Conservation (phyloP, 1,284 basidiomycete genomes). For the Heterobasidion irregulare region DNA sequence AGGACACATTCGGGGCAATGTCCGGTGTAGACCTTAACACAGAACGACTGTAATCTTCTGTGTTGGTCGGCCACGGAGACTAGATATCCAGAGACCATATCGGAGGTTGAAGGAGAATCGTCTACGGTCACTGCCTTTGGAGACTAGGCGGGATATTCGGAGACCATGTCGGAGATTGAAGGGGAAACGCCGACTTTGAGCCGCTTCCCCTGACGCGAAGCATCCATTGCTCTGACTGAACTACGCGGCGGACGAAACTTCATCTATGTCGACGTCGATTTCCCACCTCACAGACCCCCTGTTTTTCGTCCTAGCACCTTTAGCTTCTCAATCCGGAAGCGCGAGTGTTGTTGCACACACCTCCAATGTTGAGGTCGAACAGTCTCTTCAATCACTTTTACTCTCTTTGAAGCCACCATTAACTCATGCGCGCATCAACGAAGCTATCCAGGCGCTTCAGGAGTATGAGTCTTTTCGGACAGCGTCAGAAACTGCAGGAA, state of each 20-base stretch:
- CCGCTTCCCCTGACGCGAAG: no score
- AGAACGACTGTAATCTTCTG: no score
- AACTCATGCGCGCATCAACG: conserved; percentile 8
- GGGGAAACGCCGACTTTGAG: no score
- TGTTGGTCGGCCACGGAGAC: no score
- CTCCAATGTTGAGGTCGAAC: conserved; percentile 11
- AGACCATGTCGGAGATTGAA: no score
- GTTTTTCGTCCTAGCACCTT: conserved; percentile 12
- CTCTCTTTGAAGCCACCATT: conserved; percentile 19
- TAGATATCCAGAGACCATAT: no score
- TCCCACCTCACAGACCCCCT: conserved; percentile 21
- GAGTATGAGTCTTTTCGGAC: conserved; percentile 11
- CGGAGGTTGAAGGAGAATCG: no score
- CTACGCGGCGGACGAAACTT: background rate
- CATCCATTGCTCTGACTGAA: background rate
- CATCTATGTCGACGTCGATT: conserved; percentile 14
- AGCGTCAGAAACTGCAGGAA: conserved; percentile 3
- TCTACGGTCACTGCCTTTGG: no score
- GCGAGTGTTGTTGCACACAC: conserved; percentile 4
- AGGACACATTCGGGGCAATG: no score
- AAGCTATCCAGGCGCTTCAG: conserved; percentile 17
- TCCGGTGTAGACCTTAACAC: no score
- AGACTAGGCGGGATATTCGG: no score
- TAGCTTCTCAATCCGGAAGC: conserved; percentile 11
- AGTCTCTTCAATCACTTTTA: conserved; percentile 19